phyloP scores from a whole-genome alignment of 1,284 basidiomycete genomes.

The Rhodofomes roseus region DNA sequence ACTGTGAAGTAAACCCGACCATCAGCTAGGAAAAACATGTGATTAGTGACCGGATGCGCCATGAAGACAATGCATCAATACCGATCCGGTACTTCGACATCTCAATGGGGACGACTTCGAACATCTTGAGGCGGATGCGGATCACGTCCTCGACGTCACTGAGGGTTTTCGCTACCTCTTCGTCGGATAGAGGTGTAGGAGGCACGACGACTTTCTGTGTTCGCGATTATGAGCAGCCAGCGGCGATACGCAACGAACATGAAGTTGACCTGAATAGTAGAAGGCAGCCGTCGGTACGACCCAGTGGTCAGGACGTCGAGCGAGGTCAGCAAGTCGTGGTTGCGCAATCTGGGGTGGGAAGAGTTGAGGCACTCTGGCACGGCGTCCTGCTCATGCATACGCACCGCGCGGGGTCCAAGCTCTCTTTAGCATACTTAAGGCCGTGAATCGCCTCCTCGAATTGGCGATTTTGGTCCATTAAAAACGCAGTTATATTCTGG shows the following conservation, averaged over 20 bases:
- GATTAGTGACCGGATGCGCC: background rate
- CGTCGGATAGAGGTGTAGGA: conserved; percentile 61
- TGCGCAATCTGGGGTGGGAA: conserved; percentile 57
- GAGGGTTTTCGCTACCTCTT: conserved; percentile 63
- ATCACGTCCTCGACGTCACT: conserved; percentile 73
- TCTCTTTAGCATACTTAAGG: conserved; percentile 63
- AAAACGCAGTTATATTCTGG: conserved; percentile 80
- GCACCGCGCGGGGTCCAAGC: conserved; percentile 66
- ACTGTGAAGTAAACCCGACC: conserved; percentile 78
- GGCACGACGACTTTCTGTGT: conserved; percentile 65
- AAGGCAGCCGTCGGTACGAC: conserved; percentile 76
- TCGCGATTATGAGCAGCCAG: conserved; percentile 7
- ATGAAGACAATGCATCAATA: conserved; percentile 26
- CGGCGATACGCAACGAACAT: background rate
- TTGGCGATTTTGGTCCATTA: conserved; percentile 80
- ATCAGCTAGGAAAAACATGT: conserved; percentile 40
- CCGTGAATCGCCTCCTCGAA: conserved; percentile 69
- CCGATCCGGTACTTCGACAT: conserved; percentile 73
- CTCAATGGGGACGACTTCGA: conserved; percentile 71
- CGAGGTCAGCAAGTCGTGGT: conserved; percentile 88
- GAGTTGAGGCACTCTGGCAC: background rate
- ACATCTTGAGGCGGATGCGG: conserved; percentile 70
- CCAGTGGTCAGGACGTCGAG: conserved; percentile 83
- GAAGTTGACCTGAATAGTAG: conserved; percentile 62
- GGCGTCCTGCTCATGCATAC: conserved; percentile 2